Percentiles rank a stretch among this genome's conserved stretches.
These are phyloP conservation scores for Dryas drummondii DNA, from an alignment of 306 rosid species.

Conservation along the genomic window DNA sequence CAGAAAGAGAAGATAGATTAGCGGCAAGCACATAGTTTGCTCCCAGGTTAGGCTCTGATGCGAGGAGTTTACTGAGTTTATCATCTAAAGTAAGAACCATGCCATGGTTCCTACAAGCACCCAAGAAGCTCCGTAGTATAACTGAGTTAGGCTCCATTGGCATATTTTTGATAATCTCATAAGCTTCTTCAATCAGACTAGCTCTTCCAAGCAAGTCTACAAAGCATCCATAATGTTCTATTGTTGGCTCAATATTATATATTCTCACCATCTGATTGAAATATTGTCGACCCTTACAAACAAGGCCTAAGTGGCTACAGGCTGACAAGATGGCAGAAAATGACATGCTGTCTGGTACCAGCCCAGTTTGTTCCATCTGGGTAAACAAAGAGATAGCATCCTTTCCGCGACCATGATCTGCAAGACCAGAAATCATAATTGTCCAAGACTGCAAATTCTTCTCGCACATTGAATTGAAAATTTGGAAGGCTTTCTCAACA, in stretches of 20 bases:
- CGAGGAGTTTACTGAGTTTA: conserved; percentile 35
- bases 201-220: conserved; percentile 69
- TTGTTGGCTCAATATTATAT: conserved; percentile 48
- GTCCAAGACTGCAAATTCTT: conserved; percentile 63
- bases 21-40: conserved; percentile 57
- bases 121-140: conserved; percentile 57
- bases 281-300: conserved; percentile 44
- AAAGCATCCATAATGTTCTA: conserved; percentile 69
- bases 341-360: conserved; percentile 47
- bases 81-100: conserved; percentile 41
- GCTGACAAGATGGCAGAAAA: conserved; percentile 60
- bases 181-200: conserved; percentile 54
- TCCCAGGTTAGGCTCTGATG: conserved; percentile 52
- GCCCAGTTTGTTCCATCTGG: conserved; percentile 45
- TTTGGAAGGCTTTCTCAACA: conserved; percentile 33
- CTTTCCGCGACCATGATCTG: conserved; percentile 42
- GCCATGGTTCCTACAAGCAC: conserved; percentile 51
- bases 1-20: conserved; percentile 43
- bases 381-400: conserved; percentile 45
- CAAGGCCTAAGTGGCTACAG: conserved; percentile 71
- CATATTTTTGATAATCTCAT: conserved; percentile 50
- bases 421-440: conserved; percentile 66
- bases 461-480: conserved; percentile 45
- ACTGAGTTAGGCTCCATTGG: conserved; percentile 52
- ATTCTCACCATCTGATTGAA: conserved; percentile 52